Percentiles rank a stretch among this genome's conserved stretches.
Evolutionary conservation across 805 yeast species (phyloP).

Genomic region (Wickerhamiella kurtzmanii): DNA sequence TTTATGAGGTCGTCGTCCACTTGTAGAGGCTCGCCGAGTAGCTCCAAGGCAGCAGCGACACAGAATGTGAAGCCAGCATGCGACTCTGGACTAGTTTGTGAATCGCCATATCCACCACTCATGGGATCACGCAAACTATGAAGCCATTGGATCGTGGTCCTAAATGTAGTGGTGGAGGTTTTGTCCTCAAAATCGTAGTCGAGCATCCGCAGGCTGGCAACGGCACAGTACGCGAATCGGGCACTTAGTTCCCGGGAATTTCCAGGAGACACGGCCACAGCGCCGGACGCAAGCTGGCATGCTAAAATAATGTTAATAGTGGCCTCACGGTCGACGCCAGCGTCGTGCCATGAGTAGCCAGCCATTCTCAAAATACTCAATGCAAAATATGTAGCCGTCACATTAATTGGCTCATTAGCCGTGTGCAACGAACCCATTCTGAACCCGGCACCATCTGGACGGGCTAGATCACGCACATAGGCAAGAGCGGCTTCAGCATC

Average conservation of each 20-base stretch:
- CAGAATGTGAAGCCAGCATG: slow-evolving; percentile 86
- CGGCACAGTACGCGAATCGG: slow-evolving; percentile 62
- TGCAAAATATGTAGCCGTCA: not conserved
- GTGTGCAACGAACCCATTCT: not conserved
- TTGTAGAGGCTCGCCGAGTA: slow-evolving; percentile 23
- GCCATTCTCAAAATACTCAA: not conserved
- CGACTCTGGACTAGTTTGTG: slow-evolving; percentile 36
- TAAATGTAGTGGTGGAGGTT: slow-evolving; percentile 22
- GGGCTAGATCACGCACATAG: not conserved
- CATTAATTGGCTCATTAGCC: not conserved
- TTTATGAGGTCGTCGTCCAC: not conserved
- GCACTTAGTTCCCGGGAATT: slow-evolving; percentile 49
- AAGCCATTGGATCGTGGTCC: slow-evolving; percentile 32
- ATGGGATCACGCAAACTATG: slow-evolving; percentile 27
- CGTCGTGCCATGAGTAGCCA: not conserved
- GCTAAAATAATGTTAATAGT: not conserved
- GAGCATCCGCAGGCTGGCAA: slow-evolving; percentile 31
- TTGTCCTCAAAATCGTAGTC: not conserved
- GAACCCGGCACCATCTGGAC: not conserved
- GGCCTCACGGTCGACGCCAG: not conserved
- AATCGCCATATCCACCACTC: slow-evolving; percentile 63
- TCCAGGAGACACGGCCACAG: not conserved
- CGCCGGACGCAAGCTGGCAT: not conserved
- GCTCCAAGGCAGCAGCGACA: slow-evolving; percentile 48
- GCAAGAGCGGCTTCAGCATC: not conserved